These are phyloP conservation scores for Carex littledalei DNA, from an alignment of 176 grass and related monocot species.

Conservation along the genomic window DNA sequence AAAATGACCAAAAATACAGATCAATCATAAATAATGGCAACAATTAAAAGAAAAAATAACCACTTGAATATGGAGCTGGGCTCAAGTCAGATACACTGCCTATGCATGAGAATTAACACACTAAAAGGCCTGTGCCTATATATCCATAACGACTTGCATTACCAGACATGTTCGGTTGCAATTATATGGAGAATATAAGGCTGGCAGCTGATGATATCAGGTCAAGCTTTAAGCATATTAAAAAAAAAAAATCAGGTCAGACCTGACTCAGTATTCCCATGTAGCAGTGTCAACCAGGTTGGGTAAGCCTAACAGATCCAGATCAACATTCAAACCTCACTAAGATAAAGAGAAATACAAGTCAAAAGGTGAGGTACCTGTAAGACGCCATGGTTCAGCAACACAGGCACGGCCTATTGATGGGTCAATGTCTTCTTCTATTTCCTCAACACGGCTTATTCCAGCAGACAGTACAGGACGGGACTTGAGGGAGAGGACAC, in stretches of 20 bases:
- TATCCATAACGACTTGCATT: neutral
- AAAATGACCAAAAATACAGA: too few relatives aligned
- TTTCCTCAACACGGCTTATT: slow-evolving; percentile 77
- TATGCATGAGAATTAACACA: neutral
- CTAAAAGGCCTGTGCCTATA: neutral
- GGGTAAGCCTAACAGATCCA: neutral
- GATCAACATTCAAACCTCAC: neutral
- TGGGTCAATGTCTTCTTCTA: slow-evolving; percentile 67
- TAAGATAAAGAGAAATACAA: neutral
- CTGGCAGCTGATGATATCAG: neutral
- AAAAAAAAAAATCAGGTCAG: neutral
- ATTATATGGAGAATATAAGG: neutral
- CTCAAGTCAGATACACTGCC: neutral
- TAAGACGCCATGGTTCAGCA: slow-evolving; percentile 50
- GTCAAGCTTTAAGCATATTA: neutral
- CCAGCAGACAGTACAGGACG: slow-evolving; percentile 51
- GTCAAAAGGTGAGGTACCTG: neutral
- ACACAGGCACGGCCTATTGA: slow-evolving; percentile 61
- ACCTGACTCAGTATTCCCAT: neutral
- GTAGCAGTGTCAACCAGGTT: neutral
- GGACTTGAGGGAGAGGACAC: slow-evolving; percentile 76
- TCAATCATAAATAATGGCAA: neutral
- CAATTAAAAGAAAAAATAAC: neutral
- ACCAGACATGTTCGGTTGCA: neutral
- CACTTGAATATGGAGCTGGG: neutral